These are phyloP conservation scores for Elaeis guineensis DNA, from an alignment of 176 grass and related monocot genomes.

Conservation along the genomic window DNA sequence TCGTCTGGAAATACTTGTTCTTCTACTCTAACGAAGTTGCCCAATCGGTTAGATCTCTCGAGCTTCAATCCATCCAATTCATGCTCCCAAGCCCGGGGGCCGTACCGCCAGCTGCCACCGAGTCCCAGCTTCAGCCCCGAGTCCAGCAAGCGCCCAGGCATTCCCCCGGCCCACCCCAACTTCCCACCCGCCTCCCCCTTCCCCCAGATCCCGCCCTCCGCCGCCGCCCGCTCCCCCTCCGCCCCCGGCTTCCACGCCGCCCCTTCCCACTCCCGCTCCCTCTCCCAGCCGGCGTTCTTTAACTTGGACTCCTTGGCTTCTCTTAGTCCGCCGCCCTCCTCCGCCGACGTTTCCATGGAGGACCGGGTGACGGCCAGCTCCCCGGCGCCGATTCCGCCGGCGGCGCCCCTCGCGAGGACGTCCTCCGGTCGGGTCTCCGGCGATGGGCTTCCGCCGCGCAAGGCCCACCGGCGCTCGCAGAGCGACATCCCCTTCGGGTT, in stretches of 20 bases:
- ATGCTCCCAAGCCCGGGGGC: not conserved
- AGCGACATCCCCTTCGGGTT: slow-evolving; percentile 73
- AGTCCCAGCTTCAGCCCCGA: slow-evolving; percentile 30
- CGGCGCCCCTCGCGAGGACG: not conserved
- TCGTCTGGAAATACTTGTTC: too few relatives aligned
- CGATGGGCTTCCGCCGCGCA: slow-evolving; percentile 42
- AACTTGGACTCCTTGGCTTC: slow-evolving; percentile 61
- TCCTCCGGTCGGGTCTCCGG: not conserved
- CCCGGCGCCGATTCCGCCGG: slow-evolving; percentile 33
- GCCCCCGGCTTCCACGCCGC: slow-evolving; percentile 23
- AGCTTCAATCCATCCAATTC: not conserved
- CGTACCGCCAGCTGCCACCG: not conserved
- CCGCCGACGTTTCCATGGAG: slow-evolving; percentile 5
- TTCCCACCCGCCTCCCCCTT: slow-evolving; percentile 35
- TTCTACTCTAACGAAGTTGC: too few relatives aligned
- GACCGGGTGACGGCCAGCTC: slow-evolving; percentile 1
- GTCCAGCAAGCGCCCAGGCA: slow-evolving; percentile 37
- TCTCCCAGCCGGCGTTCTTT: slow-evolving; percentile 70
- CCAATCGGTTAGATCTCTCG: too few relatives aligned
- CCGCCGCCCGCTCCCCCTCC: not conserved
- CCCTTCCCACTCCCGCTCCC: slow-evolving; percentile 64
- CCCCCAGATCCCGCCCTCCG: slow-evolving; percentile 42
- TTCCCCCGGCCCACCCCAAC: slow-evolving; percentile 39
- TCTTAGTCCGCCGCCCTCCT: slow-evolving; percentile 32
- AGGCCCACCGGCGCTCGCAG: slow-evolving; percentile 58